phyloP scores from a whole-genome alignment of 768 basidiomycete species.

The Calocera viscosa region DNA sequence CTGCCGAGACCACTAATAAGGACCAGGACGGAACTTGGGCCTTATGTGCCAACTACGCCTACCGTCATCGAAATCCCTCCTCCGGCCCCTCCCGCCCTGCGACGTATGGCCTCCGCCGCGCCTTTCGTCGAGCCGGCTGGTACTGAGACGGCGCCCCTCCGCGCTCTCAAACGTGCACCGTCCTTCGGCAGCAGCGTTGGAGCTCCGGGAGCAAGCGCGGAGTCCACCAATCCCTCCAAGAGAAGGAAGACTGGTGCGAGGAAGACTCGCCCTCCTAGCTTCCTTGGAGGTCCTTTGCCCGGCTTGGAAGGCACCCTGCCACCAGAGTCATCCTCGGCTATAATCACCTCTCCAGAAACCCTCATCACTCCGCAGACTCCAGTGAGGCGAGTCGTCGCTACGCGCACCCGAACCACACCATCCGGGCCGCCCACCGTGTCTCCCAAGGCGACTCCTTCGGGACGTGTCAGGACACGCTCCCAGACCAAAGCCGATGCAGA shows the following conservation, averaged over 20 bases:
- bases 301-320: not conserved
- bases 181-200: not conserved
- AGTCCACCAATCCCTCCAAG: not conserved
- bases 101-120: not conserved
- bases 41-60: not conserved
- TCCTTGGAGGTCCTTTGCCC: slow-evolving; percentile 1
- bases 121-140: not conserved
- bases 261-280: slow-evolving; percentile 4
- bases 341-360: not conserved
- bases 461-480: slow-evolving; percentile 6
- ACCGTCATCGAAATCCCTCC: not conserved
- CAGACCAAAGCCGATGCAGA: not conserved
- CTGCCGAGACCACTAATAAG: slow-evolving; percentile 4
- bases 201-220: not conserved
- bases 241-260: not conserved
- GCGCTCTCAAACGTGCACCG: not conserved
- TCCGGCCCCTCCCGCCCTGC: not conserved
- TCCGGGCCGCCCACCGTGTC: not conserved
- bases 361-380: slow-evolving; percentile 1
- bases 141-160: not conserved
- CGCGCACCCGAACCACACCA: not conserved
- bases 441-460: not conserved
- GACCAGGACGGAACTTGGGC: not conserved
- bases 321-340: not conserved
- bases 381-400: not conserved